Conservation (phyloP, 139 green algal genomes). For the Micractinium conductrix region DNA sequence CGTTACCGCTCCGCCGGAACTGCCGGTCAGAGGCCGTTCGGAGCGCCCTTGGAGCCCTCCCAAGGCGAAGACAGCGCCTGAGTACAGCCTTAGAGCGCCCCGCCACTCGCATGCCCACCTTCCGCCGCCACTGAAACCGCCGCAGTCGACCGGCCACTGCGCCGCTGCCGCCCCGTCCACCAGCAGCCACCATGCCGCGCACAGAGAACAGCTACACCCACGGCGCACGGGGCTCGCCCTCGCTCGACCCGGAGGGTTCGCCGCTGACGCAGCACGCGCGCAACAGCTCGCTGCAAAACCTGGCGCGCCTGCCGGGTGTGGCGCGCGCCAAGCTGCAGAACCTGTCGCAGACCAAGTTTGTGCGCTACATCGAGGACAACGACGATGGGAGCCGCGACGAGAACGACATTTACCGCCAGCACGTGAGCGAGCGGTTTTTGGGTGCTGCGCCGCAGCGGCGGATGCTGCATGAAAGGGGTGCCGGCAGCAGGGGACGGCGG, state of each 20-base stretch:
- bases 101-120: not conserved
- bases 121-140: not conserved
- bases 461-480: not conserved
- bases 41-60: no score
- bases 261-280: not conserved
- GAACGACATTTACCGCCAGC: constrained; percentile 29
- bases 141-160: not conserved
- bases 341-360: constrained; percentile 14
- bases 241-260: not conserved
- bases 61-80: no score
- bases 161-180: not conserved
- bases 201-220: constrained; percentile 6
- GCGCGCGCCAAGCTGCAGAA: constrained; percentile 1
- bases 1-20: not conserved
- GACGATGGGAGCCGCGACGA: constrained; percentile 12
- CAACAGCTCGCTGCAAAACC: constrained; percentile 11
- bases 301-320: not conserved
- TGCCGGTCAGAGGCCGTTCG: not conserved
- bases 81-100: no score
- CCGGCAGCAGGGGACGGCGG: not conserved
- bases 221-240: not conserved
- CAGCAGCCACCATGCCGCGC: not conserved
- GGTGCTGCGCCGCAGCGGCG: not conserved
- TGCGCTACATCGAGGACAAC: constrained; percentile 20
- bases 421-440: constrained; percentile 1